These are phyloP conservation scores for Passiflora organensis DNA, from an alignment of 345 rosid species.

Conservation along the genomic window DNA sequence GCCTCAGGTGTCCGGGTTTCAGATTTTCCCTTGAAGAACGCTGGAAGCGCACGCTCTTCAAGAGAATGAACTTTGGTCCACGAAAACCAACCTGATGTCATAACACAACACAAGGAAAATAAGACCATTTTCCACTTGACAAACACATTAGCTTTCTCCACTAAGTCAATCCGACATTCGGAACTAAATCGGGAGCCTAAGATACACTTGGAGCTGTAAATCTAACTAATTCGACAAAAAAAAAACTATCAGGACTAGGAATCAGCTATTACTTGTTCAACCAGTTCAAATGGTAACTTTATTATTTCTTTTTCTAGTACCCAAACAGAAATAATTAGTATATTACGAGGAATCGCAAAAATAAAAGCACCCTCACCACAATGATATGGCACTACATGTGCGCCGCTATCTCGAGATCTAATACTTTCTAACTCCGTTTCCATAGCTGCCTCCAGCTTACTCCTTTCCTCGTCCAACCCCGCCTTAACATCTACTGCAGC, in stretches of 20 bases:
- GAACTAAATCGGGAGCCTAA: too few species aligned
- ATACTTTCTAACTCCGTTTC: constrained; percentile 77
- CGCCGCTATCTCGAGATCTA: constrained; percentile 69
- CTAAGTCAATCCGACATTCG: too few species aligned
- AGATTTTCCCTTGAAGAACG: constrained; percentile 83
- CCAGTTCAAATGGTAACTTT: too few species aligned
- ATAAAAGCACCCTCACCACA: constrained; percentile 65
- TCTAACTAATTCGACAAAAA: too few species aligned
- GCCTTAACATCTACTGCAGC: constrained; percentile 12
- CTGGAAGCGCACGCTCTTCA: constrained; percentile 73
- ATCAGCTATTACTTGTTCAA: background rate
- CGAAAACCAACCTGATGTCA: constrained; percentile 83
- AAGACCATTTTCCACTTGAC: background rate
- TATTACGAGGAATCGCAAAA: too few species aligned
- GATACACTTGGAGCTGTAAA: too few species aligned
- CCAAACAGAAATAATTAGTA: too few species aligned
- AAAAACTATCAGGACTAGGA: background rate
- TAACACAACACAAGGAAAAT: too few species aligned
- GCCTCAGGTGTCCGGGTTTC: constrained; percentile 52
- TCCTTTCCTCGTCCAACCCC: constrained; percentile 35
- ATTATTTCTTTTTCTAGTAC: too few species aligned
- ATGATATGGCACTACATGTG: constrained; percentile 82
- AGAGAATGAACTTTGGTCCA: constrained; percentile 78
- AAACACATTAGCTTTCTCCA: too few species aligned
- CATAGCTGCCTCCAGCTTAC: constrained; percentile 58